Evolutionary conservation across 495 filamentous ascomycete genomes (phyloP).

Genomic region (Zalerion maritima): DNA sequence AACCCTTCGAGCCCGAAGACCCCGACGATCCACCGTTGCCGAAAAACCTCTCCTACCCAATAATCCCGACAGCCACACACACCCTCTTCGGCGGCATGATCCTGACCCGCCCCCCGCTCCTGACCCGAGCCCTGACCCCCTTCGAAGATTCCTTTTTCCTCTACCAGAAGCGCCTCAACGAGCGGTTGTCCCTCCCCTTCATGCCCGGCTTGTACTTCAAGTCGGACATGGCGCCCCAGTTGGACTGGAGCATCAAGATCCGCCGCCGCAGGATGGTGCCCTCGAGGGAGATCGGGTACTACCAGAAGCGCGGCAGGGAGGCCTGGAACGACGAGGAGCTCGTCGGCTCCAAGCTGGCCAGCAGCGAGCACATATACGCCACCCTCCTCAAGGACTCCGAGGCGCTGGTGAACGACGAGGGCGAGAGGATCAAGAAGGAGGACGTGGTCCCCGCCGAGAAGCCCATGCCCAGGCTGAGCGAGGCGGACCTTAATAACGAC

Average conservation of each 20-base stretch:
- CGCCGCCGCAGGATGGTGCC: conserved; percentile 52
- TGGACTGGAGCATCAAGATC: conserved; percentile 83
- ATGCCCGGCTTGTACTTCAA: conserved; percentile 92
- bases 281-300: conserved; percentile 72
- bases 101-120: conserved; percentile 72
- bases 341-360: conserved; percentile 47
- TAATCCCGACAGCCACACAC: no score
- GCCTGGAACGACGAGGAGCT: conserved; percentile 91
- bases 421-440: conserved; percentile 43
- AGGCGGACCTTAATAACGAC: conserved; percentile 68
- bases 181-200: conserved; percentile 81
- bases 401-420: conserved; percentile 43
- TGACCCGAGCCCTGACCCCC: conserved; percentile 67
- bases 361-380: conserved; percentile 37
- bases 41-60: no score
- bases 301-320: conserved; percentile 58
- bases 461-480: conserved; percentile 55
- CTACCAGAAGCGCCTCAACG: conserved; percentile 94
- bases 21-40: no score
- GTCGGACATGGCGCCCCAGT: conserved; percentile 65
- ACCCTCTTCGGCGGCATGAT: no score
- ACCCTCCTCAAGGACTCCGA: conserved; percentile 63
- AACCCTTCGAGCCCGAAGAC: no score
- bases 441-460: conserved; percentile 55
- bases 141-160: conserved; percentile 91